Conservation (phyloP, 1,139 yeast genomes). For the Sugiyamaella pinicola region DNA sequence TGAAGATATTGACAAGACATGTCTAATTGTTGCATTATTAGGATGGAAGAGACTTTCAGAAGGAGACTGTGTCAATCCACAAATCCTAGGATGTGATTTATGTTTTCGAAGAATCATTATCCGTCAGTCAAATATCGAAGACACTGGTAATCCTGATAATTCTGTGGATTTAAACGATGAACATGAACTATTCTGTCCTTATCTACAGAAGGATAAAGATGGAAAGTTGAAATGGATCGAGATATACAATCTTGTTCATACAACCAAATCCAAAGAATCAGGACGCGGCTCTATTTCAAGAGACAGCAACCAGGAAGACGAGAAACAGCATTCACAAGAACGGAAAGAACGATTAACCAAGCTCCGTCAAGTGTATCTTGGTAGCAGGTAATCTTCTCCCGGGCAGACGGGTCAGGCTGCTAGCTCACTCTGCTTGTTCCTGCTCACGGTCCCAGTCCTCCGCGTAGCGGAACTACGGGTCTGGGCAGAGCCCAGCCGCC, state of each 20-base stretch:
- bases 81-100: slow-evolving; percentile 25
- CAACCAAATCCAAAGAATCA: background rate
- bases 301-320: background rate
- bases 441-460: too few relatives aligned
- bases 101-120: slow-evolving; percentile 27
- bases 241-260: slow-evolving; percentile 16
- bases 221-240: slow-evolving; percentile 20
- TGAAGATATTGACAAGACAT: slow-evolving; percentile 1
- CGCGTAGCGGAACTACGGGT: too few relatives aligned
- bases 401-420: too few relatives aligned
- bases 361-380: slow-evolving; percentile 11
- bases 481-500: too few relatives aligned
- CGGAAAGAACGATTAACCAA: slow-evolving; percentile 10
- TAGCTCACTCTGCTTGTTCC: too few relatives aligned
- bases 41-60: slow-evolving; percentile 25
- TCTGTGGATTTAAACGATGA: slow-evolving; percentile 19
- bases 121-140: background rate
- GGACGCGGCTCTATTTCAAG: background rate
- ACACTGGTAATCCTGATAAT: background rate
- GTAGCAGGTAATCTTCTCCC: background rate
- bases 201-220: slow-evolving; percentile 12
- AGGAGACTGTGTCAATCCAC: slow-evolving; percentile 1
- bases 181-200: slow-evolving; percentile 29
- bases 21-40: slow-evolving; percentile 21
- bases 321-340: background rate